These are phyloP conservation scores for Aphanocladium album DNA, from an alignment of 2,329 filamentous ascomycete genomes.

Conservation along the genomic window DNA sequence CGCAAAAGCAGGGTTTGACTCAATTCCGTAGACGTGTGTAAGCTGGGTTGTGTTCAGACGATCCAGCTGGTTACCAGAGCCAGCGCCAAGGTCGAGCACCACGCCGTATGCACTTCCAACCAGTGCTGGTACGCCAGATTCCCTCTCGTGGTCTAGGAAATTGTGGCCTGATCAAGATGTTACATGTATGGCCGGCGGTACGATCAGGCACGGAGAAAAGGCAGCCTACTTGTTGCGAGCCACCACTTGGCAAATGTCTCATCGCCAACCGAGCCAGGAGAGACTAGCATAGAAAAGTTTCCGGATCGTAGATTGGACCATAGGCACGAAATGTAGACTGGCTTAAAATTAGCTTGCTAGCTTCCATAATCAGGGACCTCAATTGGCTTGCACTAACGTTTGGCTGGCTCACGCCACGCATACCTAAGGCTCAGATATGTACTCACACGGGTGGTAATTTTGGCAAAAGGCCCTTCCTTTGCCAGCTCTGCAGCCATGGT, in stretches of 20 bases:
- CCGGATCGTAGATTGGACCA: neutral
- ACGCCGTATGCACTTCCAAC: slow-evolving; percentile 1
- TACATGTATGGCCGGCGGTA: neutral
- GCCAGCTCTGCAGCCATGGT: neutral
- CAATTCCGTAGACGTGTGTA: slow-evolving; percentile 33
- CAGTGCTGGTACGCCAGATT: neutral
- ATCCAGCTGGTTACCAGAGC: slow-evolving; percentile 38
- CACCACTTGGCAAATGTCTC: slow-evolving; percentile 2
- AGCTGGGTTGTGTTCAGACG: slow-evolving; percentile 29
- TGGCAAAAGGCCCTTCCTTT: neutral
- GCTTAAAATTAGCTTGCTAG: neutral
- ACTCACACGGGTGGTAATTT: neutral
- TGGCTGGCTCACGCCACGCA: neutral
- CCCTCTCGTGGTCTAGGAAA: neutral
- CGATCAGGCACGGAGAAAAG: neutral
- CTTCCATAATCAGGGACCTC: too few species aligned
- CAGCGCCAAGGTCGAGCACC: slow-evolving; percentile 41
- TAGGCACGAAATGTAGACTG: neutral
- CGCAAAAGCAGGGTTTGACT: slow-evolving; percentile 32
- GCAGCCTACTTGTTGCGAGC: neutral
- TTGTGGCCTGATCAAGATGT: neutral
- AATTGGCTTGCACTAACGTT: too few species aligned
- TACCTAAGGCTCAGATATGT: neutral
- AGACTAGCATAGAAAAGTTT: neutral
- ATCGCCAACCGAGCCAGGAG: neutral